Conservation (phyloP, 1,139 yeast genomes). For the Geotrichum carabidarum region DNA sequence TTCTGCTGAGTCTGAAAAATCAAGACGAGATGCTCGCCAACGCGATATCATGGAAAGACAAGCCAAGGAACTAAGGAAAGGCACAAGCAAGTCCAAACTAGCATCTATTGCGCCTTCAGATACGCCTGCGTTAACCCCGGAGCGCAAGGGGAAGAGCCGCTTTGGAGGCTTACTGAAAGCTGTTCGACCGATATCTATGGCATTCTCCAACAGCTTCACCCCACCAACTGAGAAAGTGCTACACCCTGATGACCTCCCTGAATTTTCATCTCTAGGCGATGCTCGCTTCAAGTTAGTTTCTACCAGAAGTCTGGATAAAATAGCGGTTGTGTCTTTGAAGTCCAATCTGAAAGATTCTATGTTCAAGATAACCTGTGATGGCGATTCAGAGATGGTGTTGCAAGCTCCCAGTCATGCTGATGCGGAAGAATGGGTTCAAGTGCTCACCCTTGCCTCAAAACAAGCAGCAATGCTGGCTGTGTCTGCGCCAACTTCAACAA, state of each 20-base stretch:
- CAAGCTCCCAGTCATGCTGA: slow-evolving; percentile 63
- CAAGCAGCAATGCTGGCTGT: slow-evolving; percentile 39
- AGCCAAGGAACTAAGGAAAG: slow-evolving; percentile 35
- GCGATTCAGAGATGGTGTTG: slow-evolving; percentile 46
- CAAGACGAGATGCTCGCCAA: slow-evolving; percentile 48
- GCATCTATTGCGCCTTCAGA: neutral
- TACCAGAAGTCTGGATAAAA: slow-evolving; percentile 51
- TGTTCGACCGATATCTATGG: slow-evolving; percentile 42
- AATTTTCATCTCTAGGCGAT: slow-evolving; percentile 42
- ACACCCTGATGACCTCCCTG: slow-evolving; percentile 56
- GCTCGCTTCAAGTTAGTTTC: slow-evolving; percentile 51
- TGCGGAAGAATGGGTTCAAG: slow-evolving; percentile 68
- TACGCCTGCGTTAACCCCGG: neutral
- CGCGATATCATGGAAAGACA: slow-evolving; percentile 42
- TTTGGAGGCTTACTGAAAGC: slow-evolving; percentile 40
- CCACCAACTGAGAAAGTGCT: slow-evolving; percentile 44
- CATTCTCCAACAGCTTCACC: slow-evolving; percentile 32
- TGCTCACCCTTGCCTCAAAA: slow-evolving; percentile 41
- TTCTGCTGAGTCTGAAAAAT: slow-evolving; percentile 46
- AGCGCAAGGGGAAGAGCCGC: slow-evolving; percentile 30
- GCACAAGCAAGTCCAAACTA: neutral
- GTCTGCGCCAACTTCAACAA: slow-evolving; percentile 30
- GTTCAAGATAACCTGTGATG: slow-evolving; percentile 60
- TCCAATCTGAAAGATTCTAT: slow-evolving; percentile 34
- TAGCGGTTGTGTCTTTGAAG: slow-evolving; percentile 28